A percentile compares a stretch with the other conserved stretches of the same genome.
Evolutionary conservation across 768 basidiomycete genomes (phyloP).

Genomic region (Boletales sp.): DNA sequence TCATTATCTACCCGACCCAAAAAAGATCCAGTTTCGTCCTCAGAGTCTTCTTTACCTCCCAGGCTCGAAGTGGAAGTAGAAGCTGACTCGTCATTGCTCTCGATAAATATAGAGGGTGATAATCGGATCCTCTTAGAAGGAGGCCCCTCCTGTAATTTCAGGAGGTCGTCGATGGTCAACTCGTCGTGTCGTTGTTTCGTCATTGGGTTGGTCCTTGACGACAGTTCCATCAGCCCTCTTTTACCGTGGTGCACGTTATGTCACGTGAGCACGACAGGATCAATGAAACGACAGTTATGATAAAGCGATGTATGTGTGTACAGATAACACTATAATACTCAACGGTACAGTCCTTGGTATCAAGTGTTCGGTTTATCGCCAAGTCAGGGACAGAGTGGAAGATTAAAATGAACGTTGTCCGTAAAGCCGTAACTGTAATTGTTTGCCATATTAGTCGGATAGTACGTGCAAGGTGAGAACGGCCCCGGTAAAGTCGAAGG

Average conservation of each 20-base stretch:
- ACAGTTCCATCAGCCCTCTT: not conserved
- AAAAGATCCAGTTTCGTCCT: constrained; percentile 8
- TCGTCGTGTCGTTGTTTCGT: constrained; percentile 14
- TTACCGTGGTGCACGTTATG: too few species aligned
- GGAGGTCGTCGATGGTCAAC: constrained; percentile 44
- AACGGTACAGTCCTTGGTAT: not conserved
- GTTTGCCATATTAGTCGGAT: too few species aligned
- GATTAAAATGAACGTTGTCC: too few species aligned
- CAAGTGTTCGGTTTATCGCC: not conserved
- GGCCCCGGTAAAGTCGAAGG: not conserved
- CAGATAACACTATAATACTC: too few species aligned
- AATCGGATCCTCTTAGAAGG: constrained; percentile 34
- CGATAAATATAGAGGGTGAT: not conserved
- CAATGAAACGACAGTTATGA: too few species aligned
- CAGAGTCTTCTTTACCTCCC: constrained; percentile 15
- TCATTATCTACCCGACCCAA: constrained; percentile 3
- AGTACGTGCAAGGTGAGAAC: not conserved
- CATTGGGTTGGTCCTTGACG: constrained; percentile 5
- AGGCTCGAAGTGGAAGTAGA: constrained; percentile 5
- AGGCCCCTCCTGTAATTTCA: constrained; percentile 43
- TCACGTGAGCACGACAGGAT: too few species aligned
- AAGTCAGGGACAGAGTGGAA: too few species aligned
- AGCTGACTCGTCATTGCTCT: constrained; percentile 1
- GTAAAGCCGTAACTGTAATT: too few species aligned
- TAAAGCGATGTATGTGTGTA: too few species aligned